Evolutionary conservation across 371 early-diverging fungal genomes (phyloP).

Genomic region (Capillidium rhysosporum): DNA sequence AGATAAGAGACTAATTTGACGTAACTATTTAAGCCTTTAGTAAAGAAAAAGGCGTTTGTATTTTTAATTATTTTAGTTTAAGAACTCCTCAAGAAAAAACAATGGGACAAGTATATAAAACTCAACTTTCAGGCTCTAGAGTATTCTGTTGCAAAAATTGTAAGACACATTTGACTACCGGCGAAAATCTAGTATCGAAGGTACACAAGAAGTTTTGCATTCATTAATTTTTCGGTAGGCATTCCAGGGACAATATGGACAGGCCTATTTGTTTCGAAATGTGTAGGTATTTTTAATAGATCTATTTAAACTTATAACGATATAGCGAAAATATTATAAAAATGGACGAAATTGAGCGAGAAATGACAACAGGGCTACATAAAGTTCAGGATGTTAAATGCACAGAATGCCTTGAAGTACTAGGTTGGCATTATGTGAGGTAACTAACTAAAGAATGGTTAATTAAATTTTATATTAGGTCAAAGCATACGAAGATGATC

Average conservation of each 20-base stretch:
- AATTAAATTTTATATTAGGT: slow-evolving; percentile 17
- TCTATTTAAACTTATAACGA: too few relatives aligned
- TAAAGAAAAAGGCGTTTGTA: background rate
- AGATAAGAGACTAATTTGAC: too few relatives aligned
- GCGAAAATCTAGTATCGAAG: slow-evolving; percentile 37
- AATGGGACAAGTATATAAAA: slow-evolving; percentile 35
- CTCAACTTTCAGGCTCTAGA: slow-evolving; percentile 24
- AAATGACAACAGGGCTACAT: slow-evolving; percentile 61
- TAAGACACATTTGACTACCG: slow-evolving; percentile 49
- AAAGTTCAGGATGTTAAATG: slow-evolving; percentile 56
- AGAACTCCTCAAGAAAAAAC: background rate
- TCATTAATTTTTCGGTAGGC: slow-evolving; percentile 14
- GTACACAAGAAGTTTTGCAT: slow-evolving; percentile 13
- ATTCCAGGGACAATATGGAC: slow-evolving; percentile 49
- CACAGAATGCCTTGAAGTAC: slow-evolving; percentile 27
- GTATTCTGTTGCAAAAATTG: slow-evolving; percentile 44
- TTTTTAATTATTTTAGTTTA: background rate
- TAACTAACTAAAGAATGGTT: background rate
- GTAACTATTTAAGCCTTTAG: background rate
- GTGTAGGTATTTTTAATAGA: slow-evolving; percentile 28
- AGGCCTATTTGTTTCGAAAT: slow-evolving; percentile 44
- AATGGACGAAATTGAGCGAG: slow-evolving; percentile 29
- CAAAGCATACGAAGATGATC: slow-evolving; percentile 42
- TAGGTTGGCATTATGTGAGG: slow-evolving; percentile 66
- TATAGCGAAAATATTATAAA: slow-evolving; percentile 11